Evolutionary conservation across 495 filamentous ascomycete species (phyloP), one percentile per base, ranked within the genome.

Genomic region (Lichenothelia convexa): DNA sequence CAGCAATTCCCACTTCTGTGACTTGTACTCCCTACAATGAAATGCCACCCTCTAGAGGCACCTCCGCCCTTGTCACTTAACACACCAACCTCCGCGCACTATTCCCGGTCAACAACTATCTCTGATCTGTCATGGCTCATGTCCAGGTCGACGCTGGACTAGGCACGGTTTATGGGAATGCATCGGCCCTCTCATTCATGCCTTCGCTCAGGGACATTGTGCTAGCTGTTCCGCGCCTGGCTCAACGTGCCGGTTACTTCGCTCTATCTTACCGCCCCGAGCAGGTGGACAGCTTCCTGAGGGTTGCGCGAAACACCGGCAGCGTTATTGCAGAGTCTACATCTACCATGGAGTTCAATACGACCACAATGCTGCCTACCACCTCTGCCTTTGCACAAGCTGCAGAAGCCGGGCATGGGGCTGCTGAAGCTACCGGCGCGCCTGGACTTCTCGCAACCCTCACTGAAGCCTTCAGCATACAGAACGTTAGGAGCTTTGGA

Each of bases 401-500:
- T 36, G 56, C 47, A 20, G 44, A 7, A 43, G 40, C 36, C 27
- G 45, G 24, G 32, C 42, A 11, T 33, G 32, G 43, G 33, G 57
- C 65, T 3, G 53, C 58, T 26, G 47, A 52, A 13, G 45, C 55
- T 9, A 38, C 47, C 16, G 37, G 44, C 18, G 46, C 47, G 16
- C 49, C 51, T 9, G 55, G 24, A 11, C 24, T 9, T 29, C 15
- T 18, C 9, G n/a, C 50, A 24, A 46, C 49, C 7, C 49, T 45
- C 18, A 48, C 41, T 24, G 37, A 31, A 21, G 9, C 50, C 18
- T 38, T 48, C 21, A 43, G 43, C 32, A 51, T 59, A 22, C 45
- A 57, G 34, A 55, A 59, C 30, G 38, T 70, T 29, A 50, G 65
- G 37, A 75, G 77, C 12, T 56, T 94, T n/a, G 79, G 82, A 6